These are phyloP conservation scores for Teratosphaeria nubilosa DNA, from an alignment of 2,329 filamentous ascomycete genomes.

Conservation along the genomic window DNA sequence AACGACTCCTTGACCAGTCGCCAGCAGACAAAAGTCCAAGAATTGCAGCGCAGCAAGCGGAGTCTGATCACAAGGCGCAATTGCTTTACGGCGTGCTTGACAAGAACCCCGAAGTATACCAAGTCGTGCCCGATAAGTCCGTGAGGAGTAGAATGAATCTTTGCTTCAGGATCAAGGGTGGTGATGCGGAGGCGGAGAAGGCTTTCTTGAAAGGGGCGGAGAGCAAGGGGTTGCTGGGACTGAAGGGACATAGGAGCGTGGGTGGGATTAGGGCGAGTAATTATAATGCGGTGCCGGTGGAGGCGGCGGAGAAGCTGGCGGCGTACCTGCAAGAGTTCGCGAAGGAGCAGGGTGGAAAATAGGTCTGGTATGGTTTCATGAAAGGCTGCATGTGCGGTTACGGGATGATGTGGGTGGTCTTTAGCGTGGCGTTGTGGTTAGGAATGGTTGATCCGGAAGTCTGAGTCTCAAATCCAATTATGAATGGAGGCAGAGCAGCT, in stretches of 20 bases:
- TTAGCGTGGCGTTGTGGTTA: background rate
- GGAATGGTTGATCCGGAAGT: background rate
- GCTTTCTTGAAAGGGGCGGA: constrained; percentile 66
- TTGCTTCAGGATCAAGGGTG: constrained; percentile 68
- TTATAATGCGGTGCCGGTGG: constrained; percentile 72
- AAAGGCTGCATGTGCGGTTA: background rate
- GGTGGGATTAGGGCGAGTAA: constrained; percentile 79
- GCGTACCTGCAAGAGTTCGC: constrained; percentile 55
- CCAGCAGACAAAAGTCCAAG: constrained; percentile 43
- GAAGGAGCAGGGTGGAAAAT: constrained; percentile 1
- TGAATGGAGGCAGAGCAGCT: too few species aligned
- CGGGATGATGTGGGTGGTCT: background rate
- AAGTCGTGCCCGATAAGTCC: constrained; percentile 63
- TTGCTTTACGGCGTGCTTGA: constrained; percentile 72
- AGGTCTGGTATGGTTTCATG: background rate
- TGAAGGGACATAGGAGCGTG: constrained; percentile 83
- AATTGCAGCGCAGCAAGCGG: constrained; percentile 64
- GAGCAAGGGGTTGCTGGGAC: constrained; percentile 58
- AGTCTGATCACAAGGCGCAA: constrained; percentile 64
- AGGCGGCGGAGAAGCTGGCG: constrained; percentile 58
- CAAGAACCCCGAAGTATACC: constrained; percentile 60
- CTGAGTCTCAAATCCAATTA: too few species aligned
- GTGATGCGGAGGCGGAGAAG: constrained; percentile 60
- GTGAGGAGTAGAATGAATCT: constrained; percentile 88
- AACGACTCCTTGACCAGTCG: constrained; percentile 57